Conservation (phyloP, 2,329 filamentous ascomycete genomes). For the Cladosporium velox region DNA sequence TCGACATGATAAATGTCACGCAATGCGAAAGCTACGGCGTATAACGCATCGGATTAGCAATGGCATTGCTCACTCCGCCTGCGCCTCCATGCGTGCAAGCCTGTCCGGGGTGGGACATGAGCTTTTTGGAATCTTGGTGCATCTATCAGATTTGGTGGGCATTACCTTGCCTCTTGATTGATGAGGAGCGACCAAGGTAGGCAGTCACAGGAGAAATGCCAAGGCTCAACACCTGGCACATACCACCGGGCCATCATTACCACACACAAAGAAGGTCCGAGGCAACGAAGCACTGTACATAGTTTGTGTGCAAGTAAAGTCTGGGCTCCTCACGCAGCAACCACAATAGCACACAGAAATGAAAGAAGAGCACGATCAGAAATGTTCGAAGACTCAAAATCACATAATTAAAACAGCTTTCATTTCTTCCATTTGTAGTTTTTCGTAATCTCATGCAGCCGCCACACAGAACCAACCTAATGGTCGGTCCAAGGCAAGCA, state of each 20-base stretch:
- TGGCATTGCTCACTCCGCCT: not conserved
- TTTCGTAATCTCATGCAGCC: constrained; percentile 10
- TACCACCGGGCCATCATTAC: not conserved
- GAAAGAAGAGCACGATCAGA: not conserved
- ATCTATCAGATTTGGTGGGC: not conserved
- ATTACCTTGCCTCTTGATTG: not conserved
- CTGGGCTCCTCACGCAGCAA: not conserved
- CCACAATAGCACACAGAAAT: not conserved
- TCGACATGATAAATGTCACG: not conserved
- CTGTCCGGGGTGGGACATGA: not conserved
- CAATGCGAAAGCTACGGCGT: not conserved
- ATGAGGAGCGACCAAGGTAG: not conserved
- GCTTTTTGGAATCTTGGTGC: not conserved
- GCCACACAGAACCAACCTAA: not conserved
- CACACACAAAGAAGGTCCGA: not conserved
- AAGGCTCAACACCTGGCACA: not conserved
- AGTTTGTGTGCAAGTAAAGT: not conserved
- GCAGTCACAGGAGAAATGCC: not conserved
- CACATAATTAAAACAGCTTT: not conserved
- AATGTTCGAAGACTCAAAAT: not conserved
- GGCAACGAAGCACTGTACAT: not conserved
- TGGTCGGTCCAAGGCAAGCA: not conserved
- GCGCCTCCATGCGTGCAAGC: not conserved
- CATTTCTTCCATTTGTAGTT: not conserved
- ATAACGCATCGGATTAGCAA: not conserved